Percentiles rank a stretch among this genome's conserved stretches.
These are phyloP conservation scores for Closterium sp. DNA, from an alignment of 139 green algal genomes.

Conservation along the genomic window DNA sequence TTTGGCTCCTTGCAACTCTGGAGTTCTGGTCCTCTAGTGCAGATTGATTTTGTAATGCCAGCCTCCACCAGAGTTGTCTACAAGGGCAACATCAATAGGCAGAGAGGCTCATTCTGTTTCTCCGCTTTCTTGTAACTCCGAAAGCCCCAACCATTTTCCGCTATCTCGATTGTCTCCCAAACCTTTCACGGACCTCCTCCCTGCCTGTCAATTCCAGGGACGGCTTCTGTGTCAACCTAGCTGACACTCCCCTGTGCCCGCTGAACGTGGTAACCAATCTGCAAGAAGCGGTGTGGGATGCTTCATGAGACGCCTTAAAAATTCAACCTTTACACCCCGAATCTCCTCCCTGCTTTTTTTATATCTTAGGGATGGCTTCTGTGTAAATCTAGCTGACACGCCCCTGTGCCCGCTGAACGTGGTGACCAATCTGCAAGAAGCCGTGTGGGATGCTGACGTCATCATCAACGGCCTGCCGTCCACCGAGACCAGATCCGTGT, in stretches of 20 bases:
- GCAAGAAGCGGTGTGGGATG: slow-evolving; percentile 3
- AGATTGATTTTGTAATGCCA: not conserved
- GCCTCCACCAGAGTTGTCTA: not conserved
- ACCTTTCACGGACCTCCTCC: not conserved
- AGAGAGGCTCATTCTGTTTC: not conserved
- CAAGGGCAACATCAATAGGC: not conserved
- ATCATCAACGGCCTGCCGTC: slow-evolving; percentile 52
- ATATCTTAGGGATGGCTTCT: slow-evolving; percentile 44
- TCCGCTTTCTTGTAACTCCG: not conserved
- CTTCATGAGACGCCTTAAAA: not conserved
- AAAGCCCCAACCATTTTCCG: no score
- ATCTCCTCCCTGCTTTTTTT: not conserved
- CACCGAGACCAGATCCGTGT: slow-evolving; percentile 42
- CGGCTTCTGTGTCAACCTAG: slow-evolving; percentile 51
- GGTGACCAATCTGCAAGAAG: slow-evolving; percentile 48
- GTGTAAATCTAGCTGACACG: slow-evolving; percentile 43
- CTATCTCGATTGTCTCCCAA: no score
- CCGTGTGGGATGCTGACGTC: slow-evolving; percentile 47
- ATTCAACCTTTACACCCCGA: not conserved
- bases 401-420: slow-evolving; percentile 44
- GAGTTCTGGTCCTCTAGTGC: not conserved
- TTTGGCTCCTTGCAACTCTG: no score
- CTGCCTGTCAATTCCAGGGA: slow-evolving; percentile 10
- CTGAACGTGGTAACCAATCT: slow-evolving; percentile 48
- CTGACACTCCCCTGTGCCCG: slow-evolving; percentile 29